phyloP scores from a whole-genome alignment of 2,329 filamentous ascomycete species.

The Exophiala sp. region DNA sequence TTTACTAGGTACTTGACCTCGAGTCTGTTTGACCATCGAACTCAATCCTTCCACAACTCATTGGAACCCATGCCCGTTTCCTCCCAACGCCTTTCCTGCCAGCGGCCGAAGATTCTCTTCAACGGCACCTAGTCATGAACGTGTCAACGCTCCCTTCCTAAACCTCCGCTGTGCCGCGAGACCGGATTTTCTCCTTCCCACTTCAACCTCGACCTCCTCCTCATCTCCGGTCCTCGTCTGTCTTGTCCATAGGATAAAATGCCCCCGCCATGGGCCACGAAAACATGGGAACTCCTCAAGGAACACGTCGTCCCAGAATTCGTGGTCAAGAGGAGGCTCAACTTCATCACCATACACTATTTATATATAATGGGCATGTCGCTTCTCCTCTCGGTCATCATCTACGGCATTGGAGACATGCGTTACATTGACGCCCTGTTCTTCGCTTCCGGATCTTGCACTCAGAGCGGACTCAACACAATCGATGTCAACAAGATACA shows the following conservation, averaged over 20 bases:
- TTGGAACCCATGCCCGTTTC: background rate
- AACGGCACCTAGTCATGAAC: background rate
- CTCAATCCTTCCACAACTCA: background rate
- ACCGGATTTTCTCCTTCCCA: background rate
- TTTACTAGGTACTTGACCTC: background rate
- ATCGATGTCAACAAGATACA: constrained; percentile 58
- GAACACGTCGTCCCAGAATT: constrained; percentile 35
- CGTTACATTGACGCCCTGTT: constrained; percentile 82
- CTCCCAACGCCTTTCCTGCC: background rate
- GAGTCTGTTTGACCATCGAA: too few relatives aligned
- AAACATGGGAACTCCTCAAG: constrained; percentile 29
- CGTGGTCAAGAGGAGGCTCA: constrained; percentile 36
- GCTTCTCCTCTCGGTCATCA: constrained; percentile 67
- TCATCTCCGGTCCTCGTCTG: background rate
- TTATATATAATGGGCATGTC: constrained; percentile 71
- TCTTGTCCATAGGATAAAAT: background rate
- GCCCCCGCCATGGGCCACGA: background rate
- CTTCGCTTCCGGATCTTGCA: constrained; percentile 77
- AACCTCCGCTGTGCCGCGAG: background rate
- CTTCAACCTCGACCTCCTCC: background rate
- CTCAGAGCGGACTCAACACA: constrained; percentile 89
- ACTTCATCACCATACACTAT: constrained; percentile 50
- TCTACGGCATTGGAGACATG: constrained; percentile 62
- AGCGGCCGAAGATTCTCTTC: background rate
- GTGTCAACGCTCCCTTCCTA: background rate